Base-by-base conservation (phyloP, 179 eudicot genomes). In the Gypsophila paniculata region DNA sequence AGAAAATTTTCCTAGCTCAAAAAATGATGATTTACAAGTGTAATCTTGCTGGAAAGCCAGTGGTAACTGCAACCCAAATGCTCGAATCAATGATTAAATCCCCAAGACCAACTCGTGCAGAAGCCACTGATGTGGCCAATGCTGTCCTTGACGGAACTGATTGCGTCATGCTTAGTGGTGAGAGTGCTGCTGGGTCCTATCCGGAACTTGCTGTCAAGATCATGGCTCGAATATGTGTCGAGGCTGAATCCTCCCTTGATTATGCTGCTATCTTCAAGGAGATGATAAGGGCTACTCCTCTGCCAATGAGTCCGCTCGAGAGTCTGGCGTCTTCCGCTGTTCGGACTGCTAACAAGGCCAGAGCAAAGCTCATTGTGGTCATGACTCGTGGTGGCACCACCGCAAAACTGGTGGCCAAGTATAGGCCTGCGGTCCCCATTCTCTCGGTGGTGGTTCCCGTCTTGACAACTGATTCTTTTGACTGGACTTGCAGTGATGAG, bases 301-400 rank as follows among this genome's bases (percentile, higher is more conserved):
- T 81, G 11, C 86, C 86, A 13, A 83, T 83, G 86, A 83, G 86
- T 58, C 86, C 86, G 2, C 65, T 83, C 42, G 86, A 83, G 84
- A 78, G 82, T 51, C 82, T 83, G 19, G 86, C 86, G 8, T 83
- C 84, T 39, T 81, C 84, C 1, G 86, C 86, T 23, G 86, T 83
- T 3, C 72, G 84, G 8, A 83, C 80, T 0, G 86, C 86, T 51
- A 78, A 81, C 36, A 81, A 78, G 69, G 84, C 84, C 14, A 53
- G 77, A 54, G 86, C 86, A 0, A 78, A 76, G 73, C 84, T 83
- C 55, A 81, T 83, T 17, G 77, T 83, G 21, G 86, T 83, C 22
- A 32, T 83, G 68, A 83, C 86, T 2, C 84, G 86, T 70, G 85
- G 85, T 2, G 85, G 85, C 17, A 79, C 80, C 15, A 82, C 85